Evolutionary conservation across 257 asterid genomes (phyloP).

Genomic region (Haberlea rhodopensis): DNA sequence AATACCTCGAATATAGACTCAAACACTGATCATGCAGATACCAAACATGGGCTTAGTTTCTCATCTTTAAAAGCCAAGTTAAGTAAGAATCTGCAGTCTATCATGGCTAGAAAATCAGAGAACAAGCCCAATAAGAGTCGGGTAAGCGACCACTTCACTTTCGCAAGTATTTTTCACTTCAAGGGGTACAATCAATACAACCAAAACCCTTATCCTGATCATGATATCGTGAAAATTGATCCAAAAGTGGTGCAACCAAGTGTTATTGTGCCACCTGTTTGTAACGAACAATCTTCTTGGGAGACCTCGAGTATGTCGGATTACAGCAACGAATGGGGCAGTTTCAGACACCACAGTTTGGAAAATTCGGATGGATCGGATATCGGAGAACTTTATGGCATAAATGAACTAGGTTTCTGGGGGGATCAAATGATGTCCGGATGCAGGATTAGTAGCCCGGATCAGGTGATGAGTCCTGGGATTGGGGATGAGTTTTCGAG

Average conservation of each 20-base stretch:
- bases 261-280: slow-evolving; percentile 56
- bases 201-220: slow-evolving; percentile 34
- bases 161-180: slow-evolving; percentile 72
- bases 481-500: slow-evolving; percentile 39
- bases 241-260: slow-evolving; percentile 71
- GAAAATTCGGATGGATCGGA: slow-evolving; percentile 63
- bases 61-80: slow-evolving; percentile 71
- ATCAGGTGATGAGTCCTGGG: slow-evolving; percentile 33
- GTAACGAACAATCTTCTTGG: slow-evolving; percentile 42
- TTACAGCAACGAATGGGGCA: slow-evolving; percentile 55
- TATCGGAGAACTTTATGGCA: slow-evolving; percentile 30
- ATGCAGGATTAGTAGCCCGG: slow-evolving; percentile 68
- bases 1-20: neutral
- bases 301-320: slow-evolving; percentile 54
- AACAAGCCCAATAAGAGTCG: slow-evolving; percentile 58
- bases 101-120: slow-evolving; percentile 69
- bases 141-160: slow-evolving; percentile 89
- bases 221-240: slow-evolving; percentile 55
- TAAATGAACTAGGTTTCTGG: slow-evolving; percentile 31
- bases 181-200: slow-evolving; percentile 44
- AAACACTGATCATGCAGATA: slow-evolving; percentile 34
- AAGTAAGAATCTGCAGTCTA: slow-evolving; percentile 73
- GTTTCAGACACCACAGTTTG: slow-evolving; percentile 35
- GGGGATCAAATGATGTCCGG: slow-evolving; percentile 46
- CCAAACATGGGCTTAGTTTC: slow-evolving; percentile 56